phyloP scores from a whole-genome alignment of 2,329 filamentous ascomycete species.

The Trichoderma lentiforme region DNA sequence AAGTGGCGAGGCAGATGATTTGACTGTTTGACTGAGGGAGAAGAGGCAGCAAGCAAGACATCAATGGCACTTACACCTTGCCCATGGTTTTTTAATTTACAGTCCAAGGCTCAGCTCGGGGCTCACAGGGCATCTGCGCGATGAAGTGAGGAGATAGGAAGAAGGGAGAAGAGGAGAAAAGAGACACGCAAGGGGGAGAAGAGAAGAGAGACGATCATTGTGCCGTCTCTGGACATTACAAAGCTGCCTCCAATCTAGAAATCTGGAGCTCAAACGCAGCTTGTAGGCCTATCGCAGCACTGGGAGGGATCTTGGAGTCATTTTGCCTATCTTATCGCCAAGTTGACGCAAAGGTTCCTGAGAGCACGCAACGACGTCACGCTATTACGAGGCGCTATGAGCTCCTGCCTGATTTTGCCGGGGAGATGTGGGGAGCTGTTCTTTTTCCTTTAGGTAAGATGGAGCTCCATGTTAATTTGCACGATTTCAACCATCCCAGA shows the following conservation, averaged over 20 bases:
- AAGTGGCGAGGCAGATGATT: slow-evolving; percentile 5
- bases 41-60: background rate
- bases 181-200: background rate
- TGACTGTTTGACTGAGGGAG: background rate
- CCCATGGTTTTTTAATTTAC: slow-evolving; percentile 4
- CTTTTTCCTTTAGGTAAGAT: background rate
- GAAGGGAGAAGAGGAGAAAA: background rate
- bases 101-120: background rate
- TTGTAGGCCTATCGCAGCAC: background rate
- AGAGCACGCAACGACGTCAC: slow-evolving; percentile 13
- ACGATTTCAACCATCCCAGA: background rate
- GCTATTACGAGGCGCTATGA: slow-evolving; percentile 15
- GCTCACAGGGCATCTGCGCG: background rate
- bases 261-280: background rate
- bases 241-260: background rate
- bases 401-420: slow-evolving; percentile 17
- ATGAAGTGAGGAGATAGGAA: background rate
- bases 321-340: slow-evolving; percentile 8
- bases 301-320: background rate
- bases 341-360: slow-evolving; percentile 5
- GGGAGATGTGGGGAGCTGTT: background rate
- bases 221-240: background rate
- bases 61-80: slow-evolving; percentile 17
- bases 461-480: background rate
- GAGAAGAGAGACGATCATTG: background rate